These are phyloP conservation scores for Coemansia sp. DNA, from an alignment of 371 early-diverging fungal species.

Conservation along the genomic window DNA sequence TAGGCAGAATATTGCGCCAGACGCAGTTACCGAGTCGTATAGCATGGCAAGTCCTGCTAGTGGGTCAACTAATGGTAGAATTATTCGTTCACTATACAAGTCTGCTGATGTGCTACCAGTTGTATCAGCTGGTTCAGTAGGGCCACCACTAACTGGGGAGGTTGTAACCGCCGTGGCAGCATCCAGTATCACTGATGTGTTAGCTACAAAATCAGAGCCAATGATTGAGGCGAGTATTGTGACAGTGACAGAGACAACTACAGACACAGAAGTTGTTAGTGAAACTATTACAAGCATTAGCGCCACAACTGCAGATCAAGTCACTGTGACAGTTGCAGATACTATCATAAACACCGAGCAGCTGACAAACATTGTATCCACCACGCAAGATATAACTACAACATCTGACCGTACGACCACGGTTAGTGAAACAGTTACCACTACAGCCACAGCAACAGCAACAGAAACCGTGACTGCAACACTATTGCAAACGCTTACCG, in stretches of 20 bases:
- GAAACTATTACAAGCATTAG: background rate
- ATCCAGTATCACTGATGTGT: background rate
- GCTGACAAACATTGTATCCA: background rate
- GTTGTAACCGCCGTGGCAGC: no score
- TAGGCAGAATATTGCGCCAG: background rate
- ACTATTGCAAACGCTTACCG: background rate
- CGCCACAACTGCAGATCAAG: background rate
- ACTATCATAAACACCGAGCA: background rate
- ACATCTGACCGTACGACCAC: background rate
- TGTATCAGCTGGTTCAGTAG: no score
- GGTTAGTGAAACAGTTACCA: background rate
- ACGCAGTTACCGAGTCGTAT: background rate
- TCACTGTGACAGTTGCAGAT: background rate
- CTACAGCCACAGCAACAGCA: background rate
- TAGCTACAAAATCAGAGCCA: no score
- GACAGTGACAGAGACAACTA: background rate
- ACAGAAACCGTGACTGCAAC: slow-evolving; percentile 1
- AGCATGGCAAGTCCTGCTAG: background rate
- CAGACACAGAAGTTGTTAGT: background rate
- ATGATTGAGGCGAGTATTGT: background rate
- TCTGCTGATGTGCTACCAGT: background rate
- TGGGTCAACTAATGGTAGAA: background rate
- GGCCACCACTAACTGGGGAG: no score
- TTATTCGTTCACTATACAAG: background rate
- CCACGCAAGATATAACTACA: background rate